Percentiles rank a stretch among this genome's conserved stretches.
Conservation (phyloP, 768 basidiomycete species). For the Leccinum ochraceum region DNA sequence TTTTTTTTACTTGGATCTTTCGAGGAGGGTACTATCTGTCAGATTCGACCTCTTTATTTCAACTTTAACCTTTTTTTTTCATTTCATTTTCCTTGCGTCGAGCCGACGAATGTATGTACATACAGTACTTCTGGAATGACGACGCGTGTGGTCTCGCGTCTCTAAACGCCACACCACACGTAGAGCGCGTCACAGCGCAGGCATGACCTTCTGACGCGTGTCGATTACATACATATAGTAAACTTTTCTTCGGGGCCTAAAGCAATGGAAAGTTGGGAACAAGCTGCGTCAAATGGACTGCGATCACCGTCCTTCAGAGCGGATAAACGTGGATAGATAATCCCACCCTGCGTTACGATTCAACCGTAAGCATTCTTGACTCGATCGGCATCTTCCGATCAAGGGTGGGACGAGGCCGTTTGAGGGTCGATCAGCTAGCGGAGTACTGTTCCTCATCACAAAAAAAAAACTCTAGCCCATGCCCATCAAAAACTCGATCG, state of each 20-base stretch:
- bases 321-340: background rate
- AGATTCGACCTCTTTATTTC: background rate
- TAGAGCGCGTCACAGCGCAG: background rate
- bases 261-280: background rate
- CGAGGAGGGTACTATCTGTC: slow-evolving; percentile 8
- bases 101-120: slow-evolving; percentile 18
- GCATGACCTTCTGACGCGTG: background rate
- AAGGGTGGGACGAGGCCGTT: background rate
- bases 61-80: background rate
- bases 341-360: background rate
- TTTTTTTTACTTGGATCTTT: slow-evolving; percentile 1
- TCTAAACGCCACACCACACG: background rate
- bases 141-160: background rate
- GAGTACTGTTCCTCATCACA: background rate
- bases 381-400: background rate
- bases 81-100: background rate
- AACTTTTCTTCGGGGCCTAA: background rate
- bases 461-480: background rate
- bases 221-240: background rate
- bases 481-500: background rate
- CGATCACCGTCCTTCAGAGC: background rate
- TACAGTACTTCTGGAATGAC: slow-evolving; percentile 11
- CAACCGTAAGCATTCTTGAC: background rate
- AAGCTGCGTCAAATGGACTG: background rate
- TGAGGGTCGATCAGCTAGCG: background rate